Conservation (phyloP, 2,329 filamentous ascomycete species). For the Diplodia seriata region DNA sequence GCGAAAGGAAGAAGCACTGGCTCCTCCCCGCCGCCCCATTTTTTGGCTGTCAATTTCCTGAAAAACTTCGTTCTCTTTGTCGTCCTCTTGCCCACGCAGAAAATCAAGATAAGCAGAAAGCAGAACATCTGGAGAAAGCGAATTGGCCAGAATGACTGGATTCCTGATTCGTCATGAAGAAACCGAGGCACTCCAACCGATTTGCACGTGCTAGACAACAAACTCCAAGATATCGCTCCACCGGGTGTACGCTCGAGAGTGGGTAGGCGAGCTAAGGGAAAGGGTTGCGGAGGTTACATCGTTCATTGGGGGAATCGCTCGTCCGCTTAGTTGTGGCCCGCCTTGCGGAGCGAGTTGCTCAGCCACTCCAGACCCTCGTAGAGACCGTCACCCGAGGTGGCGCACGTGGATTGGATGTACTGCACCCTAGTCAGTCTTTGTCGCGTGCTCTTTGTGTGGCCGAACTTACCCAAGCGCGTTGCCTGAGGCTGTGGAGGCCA, state of each 20-base stretch:
- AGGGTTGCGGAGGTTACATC: conserved; percentile 26
- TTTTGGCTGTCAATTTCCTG: conserved; percentile 26
- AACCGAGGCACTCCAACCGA: conserved; percentile 31
- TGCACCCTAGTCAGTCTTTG: conserved; percentile 38
- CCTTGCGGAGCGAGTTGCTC: conserved; percentile 61
- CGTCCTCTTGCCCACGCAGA: conserved; percentile 26
- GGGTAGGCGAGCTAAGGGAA: conserved; percentile 18
- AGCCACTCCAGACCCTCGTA: conserved; percentile 89
- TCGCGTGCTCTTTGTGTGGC: conserved; percentile 13
- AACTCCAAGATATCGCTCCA: conserved; percentile 33
- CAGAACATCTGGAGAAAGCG: conserved; percentile 31
- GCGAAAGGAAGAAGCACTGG: conserved; percentile 19
- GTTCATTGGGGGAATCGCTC: conserved; percentile 30
- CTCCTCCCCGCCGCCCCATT: conserved; percentile 27
- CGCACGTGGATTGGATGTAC: conserved; percentile 99
- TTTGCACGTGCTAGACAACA: conserved; percentile 30
- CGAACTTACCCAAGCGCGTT: conserved; percentile 92
- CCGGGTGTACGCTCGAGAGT: conserved; percentile 29
- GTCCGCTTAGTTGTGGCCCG: conserved; percentile 34
- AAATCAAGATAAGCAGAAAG: conserved; percentile 15
- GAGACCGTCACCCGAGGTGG: conserved; percentile 98
- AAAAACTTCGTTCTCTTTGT: conserved; percentile 11
- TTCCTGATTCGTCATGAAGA: conserved; percentile 31
- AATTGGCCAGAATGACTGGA: conserved; percentile 29
- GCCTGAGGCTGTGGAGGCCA: conserved; percentile 97